phyloP scores from a whole-genome alignment of 176 grass and related monocot genomes.

The Themeda triandra region DNA sequence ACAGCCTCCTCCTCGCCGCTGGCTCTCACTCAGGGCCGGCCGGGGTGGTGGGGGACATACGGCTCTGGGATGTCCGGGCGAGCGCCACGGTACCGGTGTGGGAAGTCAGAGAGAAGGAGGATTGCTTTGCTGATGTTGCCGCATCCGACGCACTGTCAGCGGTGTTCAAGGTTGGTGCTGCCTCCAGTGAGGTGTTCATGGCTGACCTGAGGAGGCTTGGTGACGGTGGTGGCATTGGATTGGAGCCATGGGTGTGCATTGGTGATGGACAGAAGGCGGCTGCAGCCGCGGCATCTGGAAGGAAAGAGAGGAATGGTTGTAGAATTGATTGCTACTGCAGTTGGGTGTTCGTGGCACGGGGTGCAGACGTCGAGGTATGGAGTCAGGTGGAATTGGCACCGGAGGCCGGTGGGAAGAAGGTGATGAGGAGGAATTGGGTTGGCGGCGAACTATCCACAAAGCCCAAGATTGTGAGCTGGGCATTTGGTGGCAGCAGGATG shows the following conservation, averaged over 20 bases:
- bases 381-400: slow-evolving; percentile 46
- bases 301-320: slow-evolving; percentile 66
- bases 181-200: slow-evolving; percentile 76
- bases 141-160: slow-evolving; percentile 49
- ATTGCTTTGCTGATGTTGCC: slow-evolving; percentile 68
- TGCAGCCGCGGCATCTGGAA: background rate
- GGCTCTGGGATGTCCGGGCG: slow-evolving; percentile 70
- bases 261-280: slow-evolving; percentile 30
- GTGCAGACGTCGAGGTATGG: slow-evolving; percentile 72
- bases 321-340: slow-evolving; percentile 57
- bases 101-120: slow-evolving; percentile 64
- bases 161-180: slow-evolving; percentile 70
- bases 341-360: slow-evolving; percentile 58
- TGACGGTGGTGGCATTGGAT: background rate
- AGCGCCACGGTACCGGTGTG: slow-evolving; percentile 36
- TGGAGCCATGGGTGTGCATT: slow-evolving; percentile 56
- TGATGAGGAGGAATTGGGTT: slow-evolving; percentile 79
- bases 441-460: slow-evolving; percentile 43
- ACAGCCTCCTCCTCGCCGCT: slow-evolving; percentile 59
- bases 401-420: slow-evolving; percentile 44
- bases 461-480: slow-evolving; percentile 62
- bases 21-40: slow-evolving; percentile 70
- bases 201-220: slow-evolving; percentile 70
- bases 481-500: slow-evolving; percentile 86
- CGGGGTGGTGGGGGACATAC: slow-evolving; percentile 57